Percentiles rank a stretch among this genome's conserved stretches.
Evolutionary conservation across 768 basidiomycete species (phyloP).

Genomic region (Suillus americanus): DNA sequence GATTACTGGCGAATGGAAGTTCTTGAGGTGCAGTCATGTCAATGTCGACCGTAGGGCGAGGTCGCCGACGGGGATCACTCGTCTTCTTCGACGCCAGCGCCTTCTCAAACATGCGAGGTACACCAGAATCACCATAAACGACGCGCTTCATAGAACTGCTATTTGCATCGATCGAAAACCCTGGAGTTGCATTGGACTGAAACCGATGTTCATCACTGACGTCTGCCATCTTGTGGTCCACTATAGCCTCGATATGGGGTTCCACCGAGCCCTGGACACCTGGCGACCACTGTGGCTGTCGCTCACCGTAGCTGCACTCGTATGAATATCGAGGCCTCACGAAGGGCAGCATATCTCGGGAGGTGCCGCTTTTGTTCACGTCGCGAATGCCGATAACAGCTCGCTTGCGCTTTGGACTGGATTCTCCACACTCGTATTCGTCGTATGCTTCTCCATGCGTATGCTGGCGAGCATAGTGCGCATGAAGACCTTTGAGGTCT

Average conservation of each 20-base stretch:
- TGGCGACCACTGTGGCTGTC: background rate
- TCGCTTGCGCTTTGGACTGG: constrained; percentile 2
- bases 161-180: background rate
- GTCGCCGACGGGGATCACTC: background rate
- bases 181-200: background rate
- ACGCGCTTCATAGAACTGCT: background rate
- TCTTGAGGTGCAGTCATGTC: background rate
- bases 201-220: background rate
- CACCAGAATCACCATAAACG: background rate
- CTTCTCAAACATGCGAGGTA: background rate
- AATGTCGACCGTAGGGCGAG: background rate
- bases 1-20: background rate
- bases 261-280: background rate
- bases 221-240: background rate
- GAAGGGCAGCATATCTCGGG: background rate
- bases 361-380: background rate
- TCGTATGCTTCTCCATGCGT: background rate
- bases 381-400: background rate
- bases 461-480: background rate
- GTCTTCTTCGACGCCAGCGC: background rate
- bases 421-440: background rate
- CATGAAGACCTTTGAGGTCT: background rate
- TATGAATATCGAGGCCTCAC: background rate
- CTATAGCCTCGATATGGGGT: background rate
- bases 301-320: background rate